These are phyloP conservation scores for Balansia obtecta DNA, from an alignment of 2,329 filamentous ascomycete species.

Conservation along the genomic window DNA sequence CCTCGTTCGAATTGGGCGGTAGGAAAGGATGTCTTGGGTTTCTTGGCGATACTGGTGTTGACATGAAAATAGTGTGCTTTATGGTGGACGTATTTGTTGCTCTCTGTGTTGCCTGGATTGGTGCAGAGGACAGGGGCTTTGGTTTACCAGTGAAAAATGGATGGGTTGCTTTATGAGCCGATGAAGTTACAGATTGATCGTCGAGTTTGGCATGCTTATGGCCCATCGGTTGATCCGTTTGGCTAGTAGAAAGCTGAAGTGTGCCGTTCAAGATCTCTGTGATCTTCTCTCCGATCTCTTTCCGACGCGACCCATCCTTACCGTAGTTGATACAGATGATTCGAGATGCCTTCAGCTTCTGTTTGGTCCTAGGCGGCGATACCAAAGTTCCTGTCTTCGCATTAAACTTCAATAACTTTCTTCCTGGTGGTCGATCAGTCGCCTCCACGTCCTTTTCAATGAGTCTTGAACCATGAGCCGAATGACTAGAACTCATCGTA, in stretches of 20 bases:
- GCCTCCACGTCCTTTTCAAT: neutral
- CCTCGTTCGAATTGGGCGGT: slow-evolving; percentile 13
- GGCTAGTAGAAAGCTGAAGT: slow-evolving; percentile 14
- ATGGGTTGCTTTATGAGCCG: slow-evolving; percentile 22
- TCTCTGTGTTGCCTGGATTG: slow-evolving; percentile 10
- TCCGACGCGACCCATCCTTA: slow-evolving; percentile 28
- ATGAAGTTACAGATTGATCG: slow-evolving; percentile 8
- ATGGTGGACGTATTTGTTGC: slow-evolving; percentile 14
- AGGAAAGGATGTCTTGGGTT: slow-evolving; percentile 21
- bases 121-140: slow-evolving; percentile 15
- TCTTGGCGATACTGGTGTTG: slow-evolving; percentile 41
- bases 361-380: slow-evolving; percentile 45
- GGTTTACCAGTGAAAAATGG: slow-evolving; percentile 29
- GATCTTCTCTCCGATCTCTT: slow-evolving; percentile 46
- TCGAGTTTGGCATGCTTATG: neutral
- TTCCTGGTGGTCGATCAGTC: slow-evolving; percentile 10
- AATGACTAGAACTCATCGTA: neutral
- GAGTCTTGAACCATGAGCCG: neutral
- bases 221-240: slow-evolving; percentile 6
- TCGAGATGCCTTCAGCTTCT: slow-evolving; percentile 18
- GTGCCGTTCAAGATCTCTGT: slow-evolving; percentile 42
- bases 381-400: slow-evolving; percentile 49
- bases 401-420: slow-evolving; percentile 44
- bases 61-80: slow-evolving; percentile 34
- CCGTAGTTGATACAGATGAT: slow-evolving; percentile 51